These are phyloP conservation scores for Populus deltoides DNA, from an alignment of 345 rosid species.

Conservation along the genomic window DNA sequence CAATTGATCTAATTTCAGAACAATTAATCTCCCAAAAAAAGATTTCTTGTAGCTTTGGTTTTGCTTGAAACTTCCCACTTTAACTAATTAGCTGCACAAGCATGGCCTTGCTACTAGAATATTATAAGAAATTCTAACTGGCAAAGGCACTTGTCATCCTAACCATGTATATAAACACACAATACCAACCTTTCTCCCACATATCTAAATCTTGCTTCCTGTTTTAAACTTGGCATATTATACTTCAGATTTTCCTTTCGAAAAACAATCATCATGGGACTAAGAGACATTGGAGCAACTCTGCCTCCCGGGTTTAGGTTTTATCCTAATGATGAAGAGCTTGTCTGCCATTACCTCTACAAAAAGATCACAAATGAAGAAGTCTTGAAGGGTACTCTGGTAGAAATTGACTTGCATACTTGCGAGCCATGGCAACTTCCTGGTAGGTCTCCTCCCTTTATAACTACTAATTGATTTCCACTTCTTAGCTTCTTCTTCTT, in stretches of 20 bases:
- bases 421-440: slow-evolving; percentile 99
- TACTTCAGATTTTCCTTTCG: neutral
- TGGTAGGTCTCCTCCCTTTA: slow-evolving; percentile 42
- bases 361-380: slow-evolving; percentile 72
- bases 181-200: slow-evolving; percentile 28
- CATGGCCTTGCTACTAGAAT: slow-evolving; percentile 38
- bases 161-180: slow-evolving; percentile 25
- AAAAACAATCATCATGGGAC: slow-evolving; percentile 46
- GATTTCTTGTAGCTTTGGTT: slow-evolving; percentile 71
- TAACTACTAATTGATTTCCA: neutral
- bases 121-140: slow-evolving; percentile 46
- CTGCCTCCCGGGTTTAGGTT: slow-evolving; percentile 98
- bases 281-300: slow-evolving; percentile 88
- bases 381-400: slow-evolving; percentile 63
- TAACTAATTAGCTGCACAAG: slow-evolving; percentile 58
- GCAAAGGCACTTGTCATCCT: slow-evolving; percentile 33
- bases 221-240: neutral
- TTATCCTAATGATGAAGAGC: slow-evolving; percentile 93
- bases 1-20: slow-evolving; percentile 15
- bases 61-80: slow-evolving; percentile 55
- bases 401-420: slow-evolving; percentile 86
- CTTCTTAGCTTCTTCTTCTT: neutral
- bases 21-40: slow-evolving; percentile 12
- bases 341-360: slow-evolving; percentile 91
- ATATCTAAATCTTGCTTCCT: neutral